Conservation (phyloP, 2,329 filamentous ascomycete species). For the Botrytis paeoniae region DNA sequence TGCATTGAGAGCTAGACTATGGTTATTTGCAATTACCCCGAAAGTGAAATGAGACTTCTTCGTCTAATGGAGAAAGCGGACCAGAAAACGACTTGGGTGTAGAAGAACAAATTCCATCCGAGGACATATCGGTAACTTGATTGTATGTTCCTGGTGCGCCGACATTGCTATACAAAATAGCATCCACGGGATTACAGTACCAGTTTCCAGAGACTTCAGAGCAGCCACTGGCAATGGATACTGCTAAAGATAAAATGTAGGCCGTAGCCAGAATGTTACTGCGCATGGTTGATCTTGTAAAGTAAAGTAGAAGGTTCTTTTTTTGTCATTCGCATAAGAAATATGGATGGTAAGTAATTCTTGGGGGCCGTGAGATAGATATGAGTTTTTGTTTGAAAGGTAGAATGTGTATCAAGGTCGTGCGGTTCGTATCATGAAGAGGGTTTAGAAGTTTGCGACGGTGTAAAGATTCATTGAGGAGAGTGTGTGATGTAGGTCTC, state of each 20-base stretch:
- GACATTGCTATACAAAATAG: conserved; percentile 66
- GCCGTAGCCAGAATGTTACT: conserved; percentile 11
- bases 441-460: neutral
- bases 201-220: conserved; percentile 48
- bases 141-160: conserved; percentile 61
- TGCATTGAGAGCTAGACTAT: neutral
- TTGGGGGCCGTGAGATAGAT: neutral
- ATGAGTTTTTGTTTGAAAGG: neutral
- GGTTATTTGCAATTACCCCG: conserved; percentile 6
- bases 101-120: conserved; percentile 53
- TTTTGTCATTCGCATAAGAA: neutral
- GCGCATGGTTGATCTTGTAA: conserved; percentile 7
- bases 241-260: neutral
- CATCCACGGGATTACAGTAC: conserved; percentile 63
- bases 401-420: neutral
- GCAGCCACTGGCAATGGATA: conserved; percentile 25
- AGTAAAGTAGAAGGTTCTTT: neutral
- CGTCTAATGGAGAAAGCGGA: conserved; percentile 62
- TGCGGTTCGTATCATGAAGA: neutral
- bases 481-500: neutral
- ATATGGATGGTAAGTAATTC: neutral
- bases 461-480: neutral
- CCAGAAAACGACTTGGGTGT: conserved; percentile 54
- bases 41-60: conserved; percentile 53
- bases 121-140: conserved; percentile 59